These are phyloP conservation scores for Curvularia eragrostidis DNA, from an alignment of 2,329 filamentous ascomycete species.

Conservation along the genomic window DNA sequence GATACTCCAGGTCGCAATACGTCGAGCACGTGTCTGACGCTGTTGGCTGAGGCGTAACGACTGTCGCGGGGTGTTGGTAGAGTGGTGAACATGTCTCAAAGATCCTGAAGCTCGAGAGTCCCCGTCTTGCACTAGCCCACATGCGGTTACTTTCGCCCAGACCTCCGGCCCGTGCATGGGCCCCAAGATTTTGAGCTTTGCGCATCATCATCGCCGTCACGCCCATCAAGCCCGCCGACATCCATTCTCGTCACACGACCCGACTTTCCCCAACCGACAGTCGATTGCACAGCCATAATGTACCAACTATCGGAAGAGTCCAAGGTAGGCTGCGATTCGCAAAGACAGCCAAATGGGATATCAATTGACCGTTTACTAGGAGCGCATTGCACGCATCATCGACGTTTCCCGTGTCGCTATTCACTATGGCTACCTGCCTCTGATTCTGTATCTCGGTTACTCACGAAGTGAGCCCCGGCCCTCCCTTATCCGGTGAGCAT, in stretches of 20 bases:
- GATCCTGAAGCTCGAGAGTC: constrained; percentile 30
- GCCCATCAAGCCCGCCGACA: constrained; percentile 12
- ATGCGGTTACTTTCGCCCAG: constrained; percentile 15
- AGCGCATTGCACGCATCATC: constrained; percentile 97
- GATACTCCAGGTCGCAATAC: constrained; percentile 4
- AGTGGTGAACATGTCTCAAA: constrained; percentile 18
- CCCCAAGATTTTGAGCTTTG: constrained; percentile 35
- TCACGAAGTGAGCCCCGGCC: constrained; percentile 92
- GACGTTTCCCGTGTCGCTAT: constrained; percentile 92
- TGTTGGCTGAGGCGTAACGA: constrained; percentile 2
- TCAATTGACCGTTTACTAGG: constrained; percentile 61
- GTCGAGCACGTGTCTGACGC: background rate
- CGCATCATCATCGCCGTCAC: constrained; percentile 19
- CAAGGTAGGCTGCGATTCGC: constrained; percentile 68
- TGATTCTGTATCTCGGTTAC: constrained; percentile 97
- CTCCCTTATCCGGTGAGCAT: constrained; percentile 71
- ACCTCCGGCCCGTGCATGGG: constrained; percentile 13
- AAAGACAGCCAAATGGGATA: background rate
- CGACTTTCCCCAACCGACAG: constrained; percentile 2
- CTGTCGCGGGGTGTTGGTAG: constrained; percentile 10
- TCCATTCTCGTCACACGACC: constrained; percentile 3
- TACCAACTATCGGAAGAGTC: constrained; percentile 88
- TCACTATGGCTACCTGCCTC: constrained; percentile 96
- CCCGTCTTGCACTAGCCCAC: constrained; percentile 15
- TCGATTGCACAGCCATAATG: constrained; percentile 51